These are phyloP conservation scores for Ogataea nonfermentans DNA, from an alignment of 805 yeast genomes.

Conservation along the genomic window DNA sequence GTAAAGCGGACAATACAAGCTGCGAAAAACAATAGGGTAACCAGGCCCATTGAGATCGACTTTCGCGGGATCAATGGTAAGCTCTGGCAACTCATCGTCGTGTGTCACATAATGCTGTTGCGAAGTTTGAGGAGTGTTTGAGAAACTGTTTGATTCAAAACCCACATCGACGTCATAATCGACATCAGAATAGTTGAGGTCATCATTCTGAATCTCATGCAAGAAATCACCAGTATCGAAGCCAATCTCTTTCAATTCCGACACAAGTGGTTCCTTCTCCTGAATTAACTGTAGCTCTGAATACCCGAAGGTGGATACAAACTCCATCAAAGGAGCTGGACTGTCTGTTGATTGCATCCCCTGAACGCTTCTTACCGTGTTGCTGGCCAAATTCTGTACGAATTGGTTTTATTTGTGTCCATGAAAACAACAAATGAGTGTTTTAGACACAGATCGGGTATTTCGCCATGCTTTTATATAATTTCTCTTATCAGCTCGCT, in stretches of 20 bases:
- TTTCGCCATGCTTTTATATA: slow-evolving; percentile 10
- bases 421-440: slow-evolving; percentile 9
- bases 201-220: slow-evolving; percentile 18
- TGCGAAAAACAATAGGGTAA: too few relatives aligned
- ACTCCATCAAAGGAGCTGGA: slow-evolving; percentile 13
- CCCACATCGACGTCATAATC: slow-evolving; percentile 18
- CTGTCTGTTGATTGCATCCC: slow-evolving; percentile 12
- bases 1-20: slow-evolving; percentile 8
- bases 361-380: slow-evolving; percentile 4
- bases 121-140: slow-evolving; percentile 17
- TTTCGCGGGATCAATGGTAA: slow-evolving; percentile 17
- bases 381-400: slow-evolving; percentile 3
- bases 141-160: slow-evolving; percentile 6
- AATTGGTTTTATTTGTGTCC: slow-evolving; percentile 4
- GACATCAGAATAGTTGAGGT: slow-evolving; percentile 16
- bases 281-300: slow-evolving; percentile 4
- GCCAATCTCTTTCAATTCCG: slow-evolving; percentile 15
- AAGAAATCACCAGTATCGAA: slow-evolving; percentile 18
- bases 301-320: slow-evolving; percentile 7
- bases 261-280: slow-evolving; percentile 10
- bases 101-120: slow-evolving; percentile 11
- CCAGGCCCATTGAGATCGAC: slow-evolving; percentile 8
- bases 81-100: slow-evolving; percentile 13
- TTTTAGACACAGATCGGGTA: slow-evolving; percentile 6
- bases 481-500: slow-evolving; percentile 7